These are phyloP conservation scores for Aspergillus sp. DNA, from an alignment of 2,329 filamentous ascomycete genomes.

Conservation along the genomic window DNA sequence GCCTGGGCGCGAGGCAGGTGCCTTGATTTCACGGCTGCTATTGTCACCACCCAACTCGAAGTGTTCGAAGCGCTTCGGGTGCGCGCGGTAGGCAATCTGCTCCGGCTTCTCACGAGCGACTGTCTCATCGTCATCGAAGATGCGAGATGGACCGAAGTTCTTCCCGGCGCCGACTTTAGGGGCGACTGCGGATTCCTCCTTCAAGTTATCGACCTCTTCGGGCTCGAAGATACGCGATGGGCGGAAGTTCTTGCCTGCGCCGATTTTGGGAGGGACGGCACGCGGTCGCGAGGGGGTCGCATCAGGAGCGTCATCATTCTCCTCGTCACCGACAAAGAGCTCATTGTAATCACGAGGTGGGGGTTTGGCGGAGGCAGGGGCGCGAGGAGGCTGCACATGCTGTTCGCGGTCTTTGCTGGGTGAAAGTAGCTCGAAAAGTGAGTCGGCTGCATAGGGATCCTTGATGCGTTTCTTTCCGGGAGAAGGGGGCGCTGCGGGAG, in stretches of 20 bases:
- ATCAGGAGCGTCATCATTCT: conserved; percentile 24
- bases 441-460: conserved; percentile 47
- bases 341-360: conserved; percentile 67
- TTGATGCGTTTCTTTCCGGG: conserved; percentile 44
- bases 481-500: conserved; percentile 23
- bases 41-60: conserved; percentile 38
- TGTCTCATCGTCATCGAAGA: conserved; percentile 63
- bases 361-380: conserved; percentile 66
- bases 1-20: conserved; percentile 27
- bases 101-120: conserved; percentile 39
- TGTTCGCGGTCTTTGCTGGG: conserved; percentile 48
- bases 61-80: conserved; percentile 79
- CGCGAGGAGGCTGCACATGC: conserved; percentile 62
- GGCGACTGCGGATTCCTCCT: conserved; percentile 56
- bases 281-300: conserved; percentile 24
- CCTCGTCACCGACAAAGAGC: conserved; percentile 59
- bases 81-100: conserved; percentile 56
- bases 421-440: conserved; percentile 71
- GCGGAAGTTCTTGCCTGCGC: conserved; percentile 62
- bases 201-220: conserved; percentile 26
- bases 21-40: conserved; percentile 28
- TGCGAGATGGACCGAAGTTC: conserved; percentile 62
- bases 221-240: conserved; percentile 43
- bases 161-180: conserved; percentile 59
- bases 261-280: conserved; percentile 51